Evolutionary conservation across 306 rosid species (phyloP).

Genomic region (Prinsepia uniflora): DNA sequence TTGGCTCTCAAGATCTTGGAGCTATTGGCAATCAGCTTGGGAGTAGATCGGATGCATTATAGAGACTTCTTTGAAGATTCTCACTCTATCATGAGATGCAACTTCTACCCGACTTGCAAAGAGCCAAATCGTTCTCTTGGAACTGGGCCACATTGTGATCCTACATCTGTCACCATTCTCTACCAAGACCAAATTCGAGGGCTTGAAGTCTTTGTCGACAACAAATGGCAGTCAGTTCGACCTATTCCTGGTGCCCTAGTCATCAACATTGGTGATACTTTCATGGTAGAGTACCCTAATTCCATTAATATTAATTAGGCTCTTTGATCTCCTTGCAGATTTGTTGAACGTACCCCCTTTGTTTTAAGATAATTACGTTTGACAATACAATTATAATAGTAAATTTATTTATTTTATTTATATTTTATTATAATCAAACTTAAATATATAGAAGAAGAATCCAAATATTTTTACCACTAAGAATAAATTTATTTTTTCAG

Average conservation of each 20-base stretch:
- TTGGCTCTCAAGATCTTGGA: slow-evolving; percentile 49
- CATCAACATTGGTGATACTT: slow-evolving; percentile 58
- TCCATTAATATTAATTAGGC: no score
- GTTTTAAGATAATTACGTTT: no score
- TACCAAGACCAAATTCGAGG: slow-evolving; percentile 73
- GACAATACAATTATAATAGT: no score
- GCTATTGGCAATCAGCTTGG: slow-evolving; percentile 60
- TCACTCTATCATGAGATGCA: slow-evolving; percentile 64
- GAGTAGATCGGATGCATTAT: slow-evolving; percentile 41
- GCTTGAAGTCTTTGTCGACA: slow-evolving; percentile 54
- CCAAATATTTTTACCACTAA: no score
- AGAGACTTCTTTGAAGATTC: slow-evolving; percentile 51
- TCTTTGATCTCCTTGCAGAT: no score
- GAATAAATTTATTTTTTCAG: no score
- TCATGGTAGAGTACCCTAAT: slow-evolving; percentile 32
- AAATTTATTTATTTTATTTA: no score
- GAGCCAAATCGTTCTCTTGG: slow-evolving; percentile 51
- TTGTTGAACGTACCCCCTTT: no score
- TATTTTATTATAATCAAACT: no score
- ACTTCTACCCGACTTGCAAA: slow-evolving; percentile 62
- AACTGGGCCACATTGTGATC: slow-evolving; percentile 78
- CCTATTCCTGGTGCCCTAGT: slow-evolving; percentile 55
- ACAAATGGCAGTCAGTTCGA: slow-evolving; percentile 49
- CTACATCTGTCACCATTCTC: slow-evolving; percentile 68
- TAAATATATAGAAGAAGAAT: no score